Evolutionary conservation across 1,139 yeast species (phyloP).

Genomic region (Lodderomyces beijingensis): DNA sequence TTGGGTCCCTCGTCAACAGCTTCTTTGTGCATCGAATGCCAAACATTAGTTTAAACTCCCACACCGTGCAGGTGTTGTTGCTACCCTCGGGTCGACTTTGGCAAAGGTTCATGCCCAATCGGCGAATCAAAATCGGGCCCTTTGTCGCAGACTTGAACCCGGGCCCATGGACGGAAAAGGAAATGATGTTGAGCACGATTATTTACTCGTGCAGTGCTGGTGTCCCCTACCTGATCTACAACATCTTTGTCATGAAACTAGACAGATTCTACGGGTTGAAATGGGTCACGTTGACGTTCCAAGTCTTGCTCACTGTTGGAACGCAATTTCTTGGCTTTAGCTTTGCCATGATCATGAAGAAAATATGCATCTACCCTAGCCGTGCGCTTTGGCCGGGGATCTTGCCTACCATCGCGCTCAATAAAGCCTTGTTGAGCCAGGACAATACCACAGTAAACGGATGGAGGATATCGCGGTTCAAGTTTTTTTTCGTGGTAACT

Average conservation of each 20-base stretch:
- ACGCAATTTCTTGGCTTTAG: conserved; percentile 47
- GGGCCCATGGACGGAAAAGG: conserved; percentile 60
- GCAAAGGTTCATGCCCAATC: conserved; percentile 32
- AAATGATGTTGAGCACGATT: conserved; percentile 54
- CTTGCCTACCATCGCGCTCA: conserved; percentile 42
- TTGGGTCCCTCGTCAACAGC: conserved; percentile 41
- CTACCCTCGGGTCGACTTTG: conserved; percentile 41
- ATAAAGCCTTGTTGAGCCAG: conserved; percentile 36
- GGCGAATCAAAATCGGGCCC: conserved; percentile 11
- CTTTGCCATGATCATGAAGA: conserved; percentile 43
- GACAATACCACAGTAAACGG: conserved; percentile 28
- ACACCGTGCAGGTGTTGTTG: conserved; percentile 40
- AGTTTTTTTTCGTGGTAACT: conserved; percentile 35
- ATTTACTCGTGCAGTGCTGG: conserved; percentile 44
- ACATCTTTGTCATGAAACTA: conserved; percentile 43
- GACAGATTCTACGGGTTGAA: conserved; percentile 41
- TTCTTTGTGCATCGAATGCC: conserved; percentile 45
- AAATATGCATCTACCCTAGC: conserved; percentile 41
- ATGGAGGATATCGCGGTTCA: conserved; percentile 38
- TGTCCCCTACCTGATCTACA: conserved; percentile 42
- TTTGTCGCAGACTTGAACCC: conserved; percentile 31
- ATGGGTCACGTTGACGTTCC: conserved; percentile 42
- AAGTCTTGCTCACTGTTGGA: conserved; percentile 33
- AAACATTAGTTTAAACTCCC: conserved; percentile 32
- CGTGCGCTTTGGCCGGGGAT: conserved; percentile 47